Evolutionary conservation across 2,329 filamentous ascomycete genomes (phyloP), one percentile per base, ranked within the genome.

Genomic region (Beauveria pseudobassiana): DNA sequence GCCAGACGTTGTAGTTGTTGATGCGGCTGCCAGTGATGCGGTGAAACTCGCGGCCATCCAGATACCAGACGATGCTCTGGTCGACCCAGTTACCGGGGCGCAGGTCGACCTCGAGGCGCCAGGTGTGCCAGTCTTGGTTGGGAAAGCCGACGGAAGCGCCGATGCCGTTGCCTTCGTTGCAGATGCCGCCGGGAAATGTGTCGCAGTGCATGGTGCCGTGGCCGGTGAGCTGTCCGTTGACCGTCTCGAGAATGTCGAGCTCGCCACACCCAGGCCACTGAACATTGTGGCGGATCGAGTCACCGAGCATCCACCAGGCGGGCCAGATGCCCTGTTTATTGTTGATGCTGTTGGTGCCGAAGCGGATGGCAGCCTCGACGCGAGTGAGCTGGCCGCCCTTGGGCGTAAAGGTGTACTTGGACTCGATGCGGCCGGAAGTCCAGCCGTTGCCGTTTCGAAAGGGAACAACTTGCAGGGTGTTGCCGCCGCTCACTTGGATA

Each of bases 301-400:
- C 75, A 46, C 82, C 82, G 18, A 85, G 74, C 63, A 83, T 73
- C 82, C 82, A 85, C 67, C 84, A 84, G 0, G 82, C 82, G 0
- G 82, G 82, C 82, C 82, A 85, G 55, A 85, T 74, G 5, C 83
- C 83, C 65, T 82, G 75, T 70, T 83, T 81, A 49, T 69, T 68
- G 2, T 74, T 73, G 48, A 68, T 67, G 1, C 69, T 48, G 69
- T 77, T 77, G 63, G 67, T 67, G 14, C 80, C 83, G 52, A 83
- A 73, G 42, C 80, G 77, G 51, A 85, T 71, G 26, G 70, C 69
- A 5, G 77, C 76, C 63, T 83, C 77, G 30, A 80, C 71, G 46
- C 76, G 71, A 24, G 80, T 83, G 34, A 78, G 67, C 63, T 75
- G 76, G 64, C 80, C 79, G 1, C 73, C 63, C 1, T 66, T 62